phyloP scores from a whole-genome alignment of 768 basidiomycete species.

The Lepiota subincarnata region DNA sequence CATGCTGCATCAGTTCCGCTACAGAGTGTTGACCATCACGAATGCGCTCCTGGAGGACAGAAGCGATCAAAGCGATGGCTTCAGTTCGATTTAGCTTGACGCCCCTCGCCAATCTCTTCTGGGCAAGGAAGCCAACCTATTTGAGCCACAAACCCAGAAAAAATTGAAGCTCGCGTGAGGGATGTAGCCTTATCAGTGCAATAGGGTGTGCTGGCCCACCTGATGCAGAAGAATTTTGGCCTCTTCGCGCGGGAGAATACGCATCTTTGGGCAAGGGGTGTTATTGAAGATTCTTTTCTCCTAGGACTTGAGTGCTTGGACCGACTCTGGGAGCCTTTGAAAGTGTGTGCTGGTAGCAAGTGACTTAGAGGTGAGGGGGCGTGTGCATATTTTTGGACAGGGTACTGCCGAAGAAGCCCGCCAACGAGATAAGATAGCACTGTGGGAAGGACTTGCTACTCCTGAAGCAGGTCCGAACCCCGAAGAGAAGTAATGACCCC shows the following conservation, averaged over 20 bases:
- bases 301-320: not conserved
- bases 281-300: not conserved
- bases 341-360: not conserved
- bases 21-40: constrained; percentile 87
- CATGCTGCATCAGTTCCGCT: constrained; percentile 88
- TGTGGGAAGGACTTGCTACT: not conserved
- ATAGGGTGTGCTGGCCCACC: constrained; percentile 23
- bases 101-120: constrained; percentile 93
- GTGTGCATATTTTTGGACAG: not conserved
- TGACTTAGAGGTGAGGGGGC: not conserved
- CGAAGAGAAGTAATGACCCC: not conserved
- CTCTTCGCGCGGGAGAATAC: constrained; percentile 69
- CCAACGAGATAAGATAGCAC: constrained; percentile 8
- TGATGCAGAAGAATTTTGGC: constrained; percentile 76
- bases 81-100: constrained; percentile 83
- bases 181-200: not conserved
- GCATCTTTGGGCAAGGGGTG: constrained; percentile 38
- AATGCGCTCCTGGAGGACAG: constrained; percentile 90
- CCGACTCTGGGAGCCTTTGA: not conserved
- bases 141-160: not conserved
- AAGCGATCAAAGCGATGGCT: constrained; percentile 84
- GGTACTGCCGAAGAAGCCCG: constrained; percentile 1
- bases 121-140: constrained; percentile 84
- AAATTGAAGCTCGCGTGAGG: not conserved
- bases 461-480: not conserved